Evolutionary conservation across 768 basidiomycete genomes (phyloP).

Genomic region (Wakefieldia striispora): DNA sequence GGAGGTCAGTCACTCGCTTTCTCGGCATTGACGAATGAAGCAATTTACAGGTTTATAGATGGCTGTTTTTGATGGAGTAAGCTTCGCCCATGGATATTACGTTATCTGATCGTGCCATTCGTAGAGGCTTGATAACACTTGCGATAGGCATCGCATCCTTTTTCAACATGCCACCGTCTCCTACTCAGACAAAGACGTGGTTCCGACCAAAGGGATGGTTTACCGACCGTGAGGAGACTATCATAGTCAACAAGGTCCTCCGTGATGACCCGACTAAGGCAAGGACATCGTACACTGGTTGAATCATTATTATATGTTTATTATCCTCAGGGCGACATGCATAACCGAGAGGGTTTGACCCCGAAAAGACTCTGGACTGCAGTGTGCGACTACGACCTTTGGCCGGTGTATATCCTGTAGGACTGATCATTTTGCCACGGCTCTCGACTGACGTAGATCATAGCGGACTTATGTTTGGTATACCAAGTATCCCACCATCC

Average conservation of each 20-base stretch:
- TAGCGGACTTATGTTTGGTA: conserved; percentile 53
- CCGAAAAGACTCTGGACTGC: conserved; percentile 50
- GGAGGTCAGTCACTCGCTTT: conserved; percentile 4
- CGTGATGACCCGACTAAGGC: conserved; percentile 64
- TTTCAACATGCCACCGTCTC: conserved; percentile 60
- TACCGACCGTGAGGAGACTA: conserved; percentile 57
- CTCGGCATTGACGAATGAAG: conserved; percentile 22
- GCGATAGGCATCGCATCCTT: conserved; percentile 52
- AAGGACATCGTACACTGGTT: not conserved
- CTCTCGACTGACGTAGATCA: not conserved
- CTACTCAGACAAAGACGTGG: conserved; percentile 57
- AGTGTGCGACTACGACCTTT: conserved; percentile 59
- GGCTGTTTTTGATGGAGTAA: conserved; percentile 36
- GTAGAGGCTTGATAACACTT: conserved; percentile 41
- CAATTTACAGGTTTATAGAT: conserved; percentile 28
- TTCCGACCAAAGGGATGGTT: conserved; percentile 65
- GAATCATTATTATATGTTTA: too few relatives aligned
- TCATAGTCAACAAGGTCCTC: conserved; percentile 58
- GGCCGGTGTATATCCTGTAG: conserved; percentile 60
- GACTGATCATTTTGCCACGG: not conserved
- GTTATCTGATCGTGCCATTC: not conserved
- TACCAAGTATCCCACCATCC: conserved; percentile 45
- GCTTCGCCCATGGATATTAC: not conserved
- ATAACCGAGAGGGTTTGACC: conserved; percentile 62
- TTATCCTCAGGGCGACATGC: conserved; percentile 46